A percentile compares a stretch with the other conserved stretches of the same genome.
These are phyloP conservation scores for Mycosphaerella sp. DNA, from an alignment of 2,329 filamentous ascomycete species.

Conservation along the genomic window DNA sequence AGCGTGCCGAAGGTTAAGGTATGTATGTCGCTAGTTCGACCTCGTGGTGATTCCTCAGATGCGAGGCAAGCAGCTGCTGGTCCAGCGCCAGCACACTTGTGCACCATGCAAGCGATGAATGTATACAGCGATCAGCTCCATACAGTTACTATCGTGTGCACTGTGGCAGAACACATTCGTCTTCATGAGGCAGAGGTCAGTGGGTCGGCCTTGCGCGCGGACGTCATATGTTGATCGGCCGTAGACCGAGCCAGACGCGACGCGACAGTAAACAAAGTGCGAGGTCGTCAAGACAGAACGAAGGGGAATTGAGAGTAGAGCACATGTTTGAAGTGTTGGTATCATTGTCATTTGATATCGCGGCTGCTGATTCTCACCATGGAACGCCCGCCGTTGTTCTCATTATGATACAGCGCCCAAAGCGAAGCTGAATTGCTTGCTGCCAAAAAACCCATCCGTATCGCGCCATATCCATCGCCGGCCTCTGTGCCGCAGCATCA, in stretches of 20 bases:
- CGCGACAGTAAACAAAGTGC: conserved; percentile 17
- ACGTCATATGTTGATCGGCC: conserved; percentile 4
- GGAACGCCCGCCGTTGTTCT: conserved; percentile 24
- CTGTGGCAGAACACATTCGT: not conserved
- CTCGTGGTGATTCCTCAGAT: too few species aligned
- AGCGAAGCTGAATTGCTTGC: conserved; percentile 25
- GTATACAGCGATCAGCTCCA: not conserved
- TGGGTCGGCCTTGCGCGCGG: not conserved
- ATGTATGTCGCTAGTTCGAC: too few species aligned
- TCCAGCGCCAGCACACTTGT: too few species aligned
- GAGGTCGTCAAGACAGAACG: conserved; percentile 3
- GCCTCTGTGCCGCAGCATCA: conserved; percentile 28
- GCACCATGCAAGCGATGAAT: too few species aligned
- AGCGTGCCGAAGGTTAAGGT: too few species aligned
- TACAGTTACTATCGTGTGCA: too few species aligned
- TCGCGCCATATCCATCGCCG: conserved; percentile 32
- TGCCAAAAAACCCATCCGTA: conserved; percentile 24
- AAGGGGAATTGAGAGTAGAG: conserved; percentile 4
- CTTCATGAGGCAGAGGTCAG: not conserved
- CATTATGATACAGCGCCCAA: conserved; percentile 32
- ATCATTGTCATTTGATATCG: conserved; percentile 24
- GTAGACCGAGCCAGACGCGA: not conserved
- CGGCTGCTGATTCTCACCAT: conserved; percentile 24
- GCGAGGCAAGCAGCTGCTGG: too few species aligned
- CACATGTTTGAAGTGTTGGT: conserved; percentile 17